These are phyloP conservation scores for Ophiostoma sp. DNA, from an alignment of 2,329 filamentous ascomycete species.

Conservation along the genomic window DNA sequence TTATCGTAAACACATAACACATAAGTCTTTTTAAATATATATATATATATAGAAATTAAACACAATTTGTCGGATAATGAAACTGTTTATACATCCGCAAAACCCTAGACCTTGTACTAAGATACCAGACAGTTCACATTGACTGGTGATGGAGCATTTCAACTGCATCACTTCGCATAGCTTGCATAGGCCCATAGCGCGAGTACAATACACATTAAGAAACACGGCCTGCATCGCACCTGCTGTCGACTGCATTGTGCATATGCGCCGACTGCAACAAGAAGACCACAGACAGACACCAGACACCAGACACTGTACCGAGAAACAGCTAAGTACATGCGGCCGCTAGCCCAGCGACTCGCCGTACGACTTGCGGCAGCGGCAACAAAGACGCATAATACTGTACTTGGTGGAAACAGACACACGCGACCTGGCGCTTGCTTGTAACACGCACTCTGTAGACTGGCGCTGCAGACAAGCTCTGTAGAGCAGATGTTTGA, in stretches of 20 bases:
- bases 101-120: too few relatives aligned
- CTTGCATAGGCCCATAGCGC: neutral
- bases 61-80: too few relatives aligned
- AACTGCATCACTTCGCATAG: neutral
- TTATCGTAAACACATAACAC: too few relatives aligned
- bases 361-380: neutral
- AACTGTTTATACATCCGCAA: too few relatives aligned
- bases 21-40: too few relatives aligned
- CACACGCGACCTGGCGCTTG: neutral
- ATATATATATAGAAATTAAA: too few relatives aligned
- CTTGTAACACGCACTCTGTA: neutral
- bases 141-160: neutral
- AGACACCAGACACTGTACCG: neutral
- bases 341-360: neutral
- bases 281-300: neutral
- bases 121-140: neutral
- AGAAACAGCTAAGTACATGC: neutral
- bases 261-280: neutral
- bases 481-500: neutral
- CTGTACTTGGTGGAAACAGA: neutral
- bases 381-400: neutral
- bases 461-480: neutral
- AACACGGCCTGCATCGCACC: neutral
- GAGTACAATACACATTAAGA: neutral
- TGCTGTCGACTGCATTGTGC: neutral